phyloP scores from a whole-genome alignment of 257 asterid genomes.

The Echites panduratus region DNA sequence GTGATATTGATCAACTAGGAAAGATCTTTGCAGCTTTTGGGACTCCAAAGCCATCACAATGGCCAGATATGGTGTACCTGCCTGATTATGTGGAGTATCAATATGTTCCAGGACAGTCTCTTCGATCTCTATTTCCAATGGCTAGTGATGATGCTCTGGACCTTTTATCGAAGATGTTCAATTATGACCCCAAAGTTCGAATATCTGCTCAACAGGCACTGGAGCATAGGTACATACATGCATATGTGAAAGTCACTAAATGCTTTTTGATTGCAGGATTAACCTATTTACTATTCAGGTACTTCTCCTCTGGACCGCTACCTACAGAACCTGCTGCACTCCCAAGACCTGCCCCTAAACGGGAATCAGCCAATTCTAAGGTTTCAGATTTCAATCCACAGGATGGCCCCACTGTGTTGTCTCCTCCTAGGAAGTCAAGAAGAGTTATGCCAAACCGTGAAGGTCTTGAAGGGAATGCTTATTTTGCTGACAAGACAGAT shows the following conservation, averaged over 20 bases:
- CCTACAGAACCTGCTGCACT: slow-evolving; percentile 91
- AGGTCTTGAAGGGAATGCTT: slow-evolving; percentile 57
- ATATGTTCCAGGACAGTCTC: slow-evolving; percentile 35
- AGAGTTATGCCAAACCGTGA: slow-evolving; percentile 90
- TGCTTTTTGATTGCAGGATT: slow-evolving; percentile 12
- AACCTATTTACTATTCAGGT: slow-evolving; percentile 41
- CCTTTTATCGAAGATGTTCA: slow-evolving; percentile 82
- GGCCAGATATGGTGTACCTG: slow-evolving; percentile 86
- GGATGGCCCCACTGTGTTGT: slow-evolving; percentile 77
- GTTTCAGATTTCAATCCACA: slow-evolving; percentile 51
- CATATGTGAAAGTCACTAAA: not conserved
- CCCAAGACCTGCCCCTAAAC: slow-evolving; percentile 87
- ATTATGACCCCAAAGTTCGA: slow-evolving; percentile 83
- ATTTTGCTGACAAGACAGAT: slow-evolving; percentile 37
- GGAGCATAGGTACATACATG: slow-evolving; percentile 81
- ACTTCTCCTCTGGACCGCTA: slow-evolving; percentile 77
- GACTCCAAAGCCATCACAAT: slow-evolving; percentile 84
- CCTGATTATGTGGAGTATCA: slow-evolving; percentile 83
- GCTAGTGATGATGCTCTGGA: slow-evolving; percentile 88
- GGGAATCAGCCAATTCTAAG: slow-evolving; percentile 49
- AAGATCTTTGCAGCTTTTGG: slow-evolving; percentile 95
- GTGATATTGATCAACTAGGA: slow-evolving; percentile 96
- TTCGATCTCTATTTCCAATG: slow-evolving; percentile 81
- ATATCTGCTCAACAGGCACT: slow-evolving; percentile 90
- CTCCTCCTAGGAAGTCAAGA: slow-evolving; percentile 95